A percentile compares a stretch with the other conserved stretches of the same genome.
Conservation (phyloP, 2,329 filamentous ascomycete genomes). For the Colletotrichum sp. region DNA sequence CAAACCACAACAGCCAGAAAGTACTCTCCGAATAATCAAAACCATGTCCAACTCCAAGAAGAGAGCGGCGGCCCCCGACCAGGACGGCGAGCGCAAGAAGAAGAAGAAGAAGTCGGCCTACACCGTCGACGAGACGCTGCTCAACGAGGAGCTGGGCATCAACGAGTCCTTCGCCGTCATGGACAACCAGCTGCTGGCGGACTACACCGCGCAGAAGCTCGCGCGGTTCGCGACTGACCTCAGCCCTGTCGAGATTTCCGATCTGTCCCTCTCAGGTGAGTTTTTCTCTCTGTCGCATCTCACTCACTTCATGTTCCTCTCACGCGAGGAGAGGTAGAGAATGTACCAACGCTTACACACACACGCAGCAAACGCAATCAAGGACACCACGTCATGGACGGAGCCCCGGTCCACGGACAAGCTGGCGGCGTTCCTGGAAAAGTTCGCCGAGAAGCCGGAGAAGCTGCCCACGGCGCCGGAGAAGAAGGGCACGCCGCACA, state of each 20-base stretch:
- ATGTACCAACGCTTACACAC: not conserved
- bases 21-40: not conserved
- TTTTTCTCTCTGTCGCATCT: not conserved
- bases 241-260: constrained; percentile 83
- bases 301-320: not conserved
- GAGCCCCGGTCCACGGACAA: constrained; percentile 72
- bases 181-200: constrained; percentile 82
- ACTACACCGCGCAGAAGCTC: constrained; percentile 82
- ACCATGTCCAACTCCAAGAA: constrained; percentile 54
- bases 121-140: constrained; percentile 57
- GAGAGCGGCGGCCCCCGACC: constrained; percentile 56
- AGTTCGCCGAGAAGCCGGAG: constrained; percentile 61
- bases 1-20: too few species aligned
- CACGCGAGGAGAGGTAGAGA: not conserved
- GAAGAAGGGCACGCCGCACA: constrained; percentile 79
- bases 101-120: constrained; percentile 61
- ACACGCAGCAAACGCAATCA: constrained; percentile 70
- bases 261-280: constrained; percentile 79
- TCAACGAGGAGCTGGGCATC: constrained; percentile 74
- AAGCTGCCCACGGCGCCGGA: constrained; percentile 69
- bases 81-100: constrained; percentile 46
- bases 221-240: constrained; percentile 80
- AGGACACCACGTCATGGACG: constrained; percentile 79
- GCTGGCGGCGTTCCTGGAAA: constrained; percentile 79
- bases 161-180: constrained; percentile 83